Evolutionary conservation across 2,329 filamentous ascomycete species (phyloP), one percentile per base, ranked within the genome.

Genomic region (Aspergillus neoniger): DNA sequence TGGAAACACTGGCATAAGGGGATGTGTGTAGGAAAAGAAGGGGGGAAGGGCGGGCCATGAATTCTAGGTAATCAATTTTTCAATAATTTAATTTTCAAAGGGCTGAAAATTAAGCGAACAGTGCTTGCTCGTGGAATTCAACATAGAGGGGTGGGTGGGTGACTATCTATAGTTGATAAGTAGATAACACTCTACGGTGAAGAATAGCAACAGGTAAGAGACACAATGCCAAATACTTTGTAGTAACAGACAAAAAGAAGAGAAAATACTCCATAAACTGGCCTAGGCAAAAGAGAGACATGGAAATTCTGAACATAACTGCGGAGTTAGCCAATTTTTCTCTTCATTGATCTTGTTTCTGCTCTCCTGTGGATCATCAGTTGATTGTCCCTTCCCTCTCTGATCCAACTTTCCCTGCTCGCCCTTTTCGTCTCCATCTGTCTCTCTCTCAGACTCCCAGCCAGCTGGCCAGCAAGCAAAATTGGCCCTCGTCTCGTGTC

Each of bases 281-380:
- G 38, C 5, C 32, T 21, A 19, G 41, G 21, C 19, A 44, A 23
- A 36, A 43, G 19, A n/a, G 14, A 55, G 41, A 44, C 28, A 43
- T 9, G 14, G 32, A 55, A 55, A 55, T 32, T 44, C 41, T 32
- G 43, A 55, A 38, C 17, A 25, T 28, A n/a, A 30, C 25, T 55
- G 41, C 52, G 32, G 39, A 55, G 53, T 21, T n/a, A 23, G 41
- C 41, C 41, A 44, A 44, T 6, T 15, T 36, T 23, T 23, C 19
- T 23, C 23, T 21, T 47, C 38, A 54, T 19, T 55, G 39, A 47
- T 55, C 53, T 55, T 55, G 53, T 55, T 55, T 55, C 32, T 55
- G 53, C 53, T 44, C 19, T 23, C 36, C 23, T n/a, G 53, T 55
- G 41, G 53, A 55, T 30, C 53, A 44, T 39, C 15, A 25, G 23